Conservation (phyloP, 108 stramenopile genomes). For the Nannochloropsis oceanica region DNA sequence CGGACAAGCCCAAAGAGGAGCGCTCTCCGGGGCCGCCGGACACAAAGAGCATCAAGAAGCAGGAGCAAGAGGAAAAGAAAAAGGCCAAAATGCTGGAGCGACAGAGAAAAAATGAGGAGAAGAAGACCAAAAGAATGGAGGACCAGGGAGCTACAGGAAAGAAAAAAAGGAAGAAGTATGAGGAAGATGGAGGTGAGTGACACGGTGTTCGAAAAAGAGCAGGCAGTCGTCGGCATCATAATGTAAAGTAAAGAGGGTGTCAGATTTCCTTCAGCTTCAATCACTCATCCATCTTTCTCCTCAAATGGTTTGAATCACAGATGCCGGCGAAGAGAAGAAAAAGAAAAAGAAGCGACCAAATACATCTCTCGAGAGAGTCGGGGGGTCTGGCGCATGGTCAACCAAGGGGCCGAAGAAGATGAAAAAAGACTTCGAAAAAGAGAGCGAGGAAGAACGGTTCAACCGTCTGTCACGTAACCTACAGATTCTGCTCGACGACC, state of each 20-base stretch:
- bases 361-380: neutral
- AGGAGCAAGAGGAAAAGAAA: neutral
- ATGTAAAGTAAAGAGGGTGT: too few species aligned
- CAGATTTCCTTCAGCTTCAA: neutral
- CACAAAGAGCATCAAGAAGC: neutral
- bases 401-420: neutral
- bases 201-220: too few species aligned
- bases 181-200: neutral
- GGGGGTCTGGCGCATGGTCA: neutral
- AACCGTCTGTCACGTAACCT: neutral
- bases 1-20: neutral
- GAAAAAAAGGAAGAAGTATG: neutral
- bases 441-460: neutral
- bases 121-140: neutral
- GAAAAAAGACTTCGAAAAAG: neutral
- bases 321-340: neutral
- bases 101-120: neutral
- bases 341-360: neutral
- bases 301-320: neutral
- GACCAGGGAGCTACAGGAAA: neutral
- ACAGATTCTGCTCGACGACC: neutral
- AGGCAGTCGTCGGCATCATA: too few species aligned
- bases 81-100: neutral
- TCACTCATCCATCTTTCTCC: neutral
- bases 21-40: neutral